A percentile compares a stretch with the other conserved stretches of the same genome.
Conservation (phyloP, 176 grass and related monocot genomes). For the Stipa capillata region DNA sequence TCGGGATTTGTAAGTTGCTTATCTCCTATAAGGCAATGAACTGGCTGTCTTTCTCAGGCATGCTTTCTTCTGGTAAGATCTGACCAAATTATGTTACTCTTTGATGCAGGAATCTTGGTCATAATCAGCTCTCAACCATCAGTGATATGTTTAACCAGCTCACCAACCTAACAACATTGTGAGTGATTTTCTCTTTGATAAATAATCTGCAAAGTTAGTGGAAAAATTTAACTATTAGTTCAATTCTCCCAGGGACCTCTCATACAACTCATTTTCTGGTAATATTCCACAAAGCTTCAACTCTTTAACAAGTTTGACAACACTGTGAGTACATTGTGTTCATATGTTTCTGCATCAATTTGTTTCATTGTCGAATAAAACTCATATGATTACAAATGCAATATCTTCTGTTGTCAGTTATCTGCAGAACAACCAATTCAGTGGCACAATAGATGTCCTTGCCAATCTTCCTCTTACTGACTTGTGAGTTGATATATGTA, state of each 20-base stretch:
- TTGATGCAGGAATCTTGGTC: conserved; percentile 64
- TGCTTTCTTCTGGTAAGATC: neutral
- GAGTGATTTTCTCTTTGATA: conserved; percentile 31
- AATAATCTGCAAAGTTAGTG: neutral
- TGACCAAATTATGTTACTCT: neutral
- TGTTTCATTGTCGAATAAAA: neutral
- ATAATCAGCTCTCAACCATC: conserved; percentile 65
- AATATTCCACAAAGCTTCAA: conserved; percentile 77
- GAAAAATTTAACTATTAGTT: conserved; percentile 8
- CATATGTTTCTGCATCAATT: neutral
- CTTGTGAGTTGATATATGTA: conserved; percentile 52
- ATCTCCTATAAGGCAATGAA: neutral
- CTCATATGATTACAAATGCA: neutral
- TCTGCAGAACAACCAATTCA: conserved; percentile 93
- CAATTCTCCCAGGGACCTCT: conserved; percentile 62
- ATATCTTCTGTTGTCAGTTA: conserved; percentile 41
- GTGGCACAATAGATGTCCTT: conserved; percentile 72
- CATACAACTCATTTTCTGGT: conserved; percentile 58
- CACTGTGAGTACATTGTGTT: conserved; percentile 55
- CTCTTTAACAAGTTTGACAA: conserved; percentile 56
- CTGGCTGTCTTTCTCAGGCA: neutral
- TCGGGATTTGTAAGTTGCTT: conserved; percentile 52
- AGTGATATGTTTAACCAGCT: conserved; percentile 58
- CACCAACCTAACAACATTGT: conserved; percentile 64
- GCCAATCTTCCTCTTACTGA: conserved; percentile 70